phyloP scores from a whole-genome alignment of 345 rosid genomes.

The Balakata baccata region DNA sequence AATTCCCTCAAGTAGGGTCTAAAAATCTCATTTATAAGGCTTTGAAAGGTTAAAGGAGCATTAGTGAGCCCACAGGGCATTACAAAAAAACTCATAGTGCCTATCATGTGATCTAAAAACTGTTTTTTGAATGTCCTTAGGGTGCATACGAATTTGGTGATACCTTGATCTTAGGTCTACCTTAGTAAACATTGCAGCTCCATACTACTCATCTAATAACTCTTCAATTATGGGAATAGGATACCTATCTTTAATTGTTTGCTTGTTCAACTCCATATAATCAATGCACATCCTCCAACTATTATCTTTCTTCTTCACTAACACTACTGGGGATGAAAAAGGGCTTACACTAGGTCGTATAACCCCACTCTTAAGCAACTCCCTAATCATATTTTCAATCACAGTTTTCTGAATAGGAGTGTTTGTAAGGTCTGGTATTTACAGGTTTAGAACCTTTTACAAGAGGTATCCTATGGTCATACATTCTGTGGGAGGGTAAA shows the following conservation, averaged over 20 bases:
- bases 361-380: neutral
- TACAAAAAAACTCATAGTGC: neutral
- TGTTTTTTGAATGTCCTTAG: neutral
- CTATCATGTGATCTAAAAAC: neutral
- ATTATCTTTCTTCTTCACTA: conserved; percentile 9
- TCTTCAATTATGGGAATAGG: neutral
- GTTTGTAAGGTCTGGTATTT: neutral
- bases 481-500: neutral
- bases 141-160: neutral
- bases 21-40: too few relatives aligned
- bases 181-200: neutral
- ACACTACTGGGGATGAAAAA: neutral
- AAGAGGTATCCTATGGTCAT: neutral
- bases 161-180: neutral
- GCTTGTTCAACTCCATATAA: neutral
- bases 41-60: too few relatives aligned
- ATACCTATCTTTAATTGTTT: neutral
- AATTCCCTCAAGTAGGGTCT: too few relatives aligned
- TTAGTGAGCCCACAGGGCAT: neutral
- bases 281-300: conserved; percentile 10
- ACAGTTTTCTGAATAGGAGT: neutral
- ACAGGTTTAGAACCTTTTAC: neutral
- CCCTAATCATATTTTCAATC: neutral
- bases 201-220: neutral
- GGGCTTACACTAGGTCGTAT: neutral